Conservation (phyloP, 2,329 filamentous ascomycete species). For the Claviceps sp. region DNA sequence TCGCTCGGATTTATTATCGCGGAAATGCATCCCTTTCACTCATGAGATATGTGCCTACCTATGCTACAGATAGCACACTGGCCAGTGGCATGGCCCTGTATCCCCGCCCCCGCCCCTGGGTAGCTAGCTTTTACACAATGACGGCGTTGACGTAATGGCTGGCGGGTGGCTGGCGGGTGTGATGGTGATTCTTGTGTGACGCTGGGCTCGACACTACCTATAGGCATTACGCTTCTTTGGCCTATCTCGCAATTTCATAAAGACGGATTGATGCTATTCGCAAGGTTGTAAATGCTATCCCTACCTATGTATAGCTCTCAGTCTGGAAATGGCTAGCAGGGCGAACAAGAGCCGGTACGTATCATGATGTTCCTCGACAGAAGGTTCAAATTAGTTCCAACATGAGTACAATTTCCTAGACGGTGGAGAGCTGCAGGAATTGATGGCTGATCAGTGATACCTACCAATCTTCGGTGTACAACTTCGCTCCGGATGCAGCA, state of each 20-base stretch:
- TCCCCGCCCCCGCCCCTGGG: neutral
- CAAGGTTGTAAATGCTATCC: neutral
- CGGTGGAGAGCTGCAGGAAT: neutral
- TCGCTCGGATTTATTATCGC: neutral
- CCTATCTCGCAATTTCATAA: neutral
- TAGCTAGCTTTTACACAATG: neutral
- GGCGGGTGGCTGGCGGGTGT: neutral
- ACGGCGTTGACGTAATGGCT: constrained; percentile 4
- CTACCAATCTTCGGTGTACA: neutral
- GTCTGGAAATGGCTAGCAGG: too few species aligned
- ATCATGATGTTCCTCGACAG: too few species aligned
- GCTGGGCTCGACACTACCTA: neutral
- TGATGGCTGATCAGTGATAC: neutral
- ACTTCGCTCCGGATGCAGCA: neutral
- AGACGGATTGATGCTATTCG: constrained; percentile 1
- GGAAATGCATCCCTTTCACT: neutral
- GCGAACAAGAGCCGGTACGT: too few species aligned
- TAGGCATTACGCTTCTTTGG: neutral
- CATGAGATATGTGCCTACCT: neutral
- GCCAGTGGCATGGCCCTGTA: neutral
- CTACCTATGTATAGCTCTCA: too few species aligned
- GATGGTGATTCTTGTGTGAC: neutral
- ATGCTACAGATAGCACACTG: neutral
- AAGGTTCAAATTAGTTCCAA: neutral
- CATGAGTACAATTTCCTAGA: neutral